A percentile compares a stretch with the other conserved stretches of the same genome.
Evolutionary conservation across 1,139 yeast species (phyloP).

Genomic region (Saccharomycopsis phalli): DNA sequence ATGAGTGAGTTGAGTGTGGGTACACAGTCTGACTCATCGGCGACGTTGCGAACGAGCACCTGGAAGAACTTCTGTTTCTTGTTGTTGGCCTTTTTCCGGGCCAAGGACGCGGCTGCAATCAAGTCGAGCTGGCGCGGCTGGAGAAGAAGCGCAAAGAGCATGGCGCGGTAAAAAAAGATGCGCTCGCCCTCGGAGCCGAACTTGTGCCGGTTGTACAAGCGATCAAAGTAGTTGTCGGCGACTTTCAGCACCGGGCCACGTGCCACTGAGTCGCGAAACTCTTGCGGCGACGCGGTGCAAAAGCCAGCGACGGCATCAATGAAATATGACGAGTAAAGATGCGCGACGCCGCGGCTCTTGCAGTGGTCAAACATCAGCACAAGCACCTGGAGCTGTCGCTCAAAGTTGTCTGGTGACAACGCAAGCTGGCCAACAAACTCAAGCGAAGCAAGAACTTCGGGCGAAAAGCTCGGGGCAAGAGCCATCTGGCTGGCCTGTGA

Average conservation of each 20-base stretch:
- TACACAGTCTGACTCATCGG: constrained; percentile 27
- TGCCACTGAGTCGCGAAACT: constrained; percentile 12
- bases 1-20: constrained; percentile 34
- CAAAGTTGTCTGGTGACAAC: constrained; percentile 34
- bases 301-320: constrained; percentile 12
- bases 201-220: constrained; percentile 20
- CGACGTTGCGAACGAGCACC: constrained; percentile 30
- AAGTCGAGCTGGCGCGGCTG: constrained; percentile 25
- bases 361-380: constrained; percentile 5
- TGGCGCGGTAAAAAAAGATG: constrained; percentile 26
- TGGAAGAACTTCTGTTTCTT: constrained; percentile 29
- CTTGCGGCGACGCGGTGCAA: constrained; percentile 8
- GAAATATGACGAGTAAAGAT: constrained; percentile 17
- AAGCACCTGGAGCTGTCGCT: constrained; percentile 34
- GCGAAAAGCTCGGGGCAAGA: constrained; percentile 21
- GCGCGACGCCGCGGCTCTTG: constrained; percentile 11
- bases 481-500: constrained; percentile 38
- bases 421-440: constrained; percentile 34
- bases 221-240: constrained; percentile 26
- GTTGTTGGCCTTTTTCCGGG: constrained; percentile 22
- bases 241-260: constrained; percentile 9
- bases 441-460: constrained; percentile 35
- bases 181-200: constrained; percentile 20
- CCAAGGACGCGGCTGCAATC: background rate
- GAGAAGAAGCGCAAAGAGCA: constrained; percentile 28